Evolutionary conservation across 2,329 filamentous ascomycete genomes (phyloP), one percentile per base, ranked within the genome.

Genomic region (Trichoderma guizhouense): DNA sequence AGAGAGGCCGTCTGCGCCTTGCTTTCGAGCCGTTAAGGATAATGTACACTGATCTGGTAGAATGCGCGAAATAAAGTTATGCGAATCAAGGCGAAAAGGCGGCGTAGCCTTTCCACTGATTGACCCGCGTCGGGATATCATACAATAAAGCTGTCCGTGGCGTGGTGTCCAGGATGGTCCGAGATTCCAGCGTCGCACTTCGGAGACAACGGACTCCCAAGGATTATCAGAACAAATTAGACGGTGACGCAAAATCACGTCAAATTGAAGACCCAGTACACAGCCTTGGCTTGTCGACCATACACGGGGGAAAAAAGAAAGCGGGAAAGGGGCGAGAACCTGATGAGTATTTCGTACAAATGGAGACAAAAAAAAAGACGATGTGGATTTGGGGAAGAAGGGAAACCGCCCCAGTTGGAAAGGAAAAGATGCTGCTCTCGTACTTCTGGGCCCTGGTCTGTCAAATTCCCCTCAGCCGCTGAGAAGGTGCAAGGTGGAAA

Each of bases 31-130:
- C 51, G n/a, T 64, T 73, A 71, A 73, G 39, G 51, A 74, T 72
- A 62, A 55, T 75, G 60, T 62, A 34, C 73, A 67, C 67, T 61
- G 73, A 72, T 66, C 63, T 73, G 72, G 72, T 72, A 72, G 39
- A 68, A 71, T 67, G 75, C 77, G 79, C 77, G 74, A 70, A 70
- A 70, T 72, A 72, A 73, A 58, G 65, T 55, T 72, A 66, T 60
- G 36, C 24, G 47, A 74, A 55, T 53, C 67, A 57, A 63, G 65
- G 36, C 65, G 60, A 71, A 69, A 71, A 63, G 24, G 64, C 71
- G 55, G 53, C 65, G 66, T 28, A 39, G 67, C 71, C 71, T 53
- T 18, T 57, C 63, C 34, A 58, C 66, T 64, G 60, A 14, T 55
- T 36, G 60, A 30, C 58, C 67, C 71, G 72, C 63, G 67, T 72